Base-by-base conservation (phyloP, 2,329 filamentous ascomycete genomes). In the Tolypocladium amazonense region DNA sequence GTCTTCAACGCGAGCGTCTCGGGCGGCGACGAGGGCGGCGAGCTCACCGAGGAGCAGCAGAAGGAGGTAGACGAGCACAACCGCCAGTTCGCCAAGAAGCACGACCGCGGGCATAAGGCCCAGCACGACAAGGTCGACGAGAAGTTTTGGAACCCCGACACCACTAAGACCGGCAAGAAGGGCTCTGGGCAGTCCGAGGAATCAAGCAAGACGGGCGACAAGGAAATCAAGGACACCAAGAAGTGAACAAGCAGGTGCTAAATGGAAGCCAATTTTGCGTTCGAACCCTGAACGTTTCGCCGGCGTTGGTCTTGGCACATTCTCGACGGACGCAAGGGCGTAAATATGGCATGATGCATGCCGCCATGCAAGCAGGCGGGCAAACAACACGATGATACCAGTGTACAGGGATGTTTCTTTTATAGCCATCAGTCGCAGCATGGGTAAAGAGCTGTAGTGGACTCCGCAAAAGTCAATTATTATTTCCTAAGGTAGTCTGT, bases 11-110 rank as follows among this genome's bases (percentile, higher is more conserved):
- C 76, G 60, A 75, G 74, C 62, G 71, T 79, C 12, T 73, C 76
- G 0, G 75, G 73, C 3, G 66, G 68, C 45, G 63, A 63, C 4
- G 56, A 65, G 15, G 58, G 57, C 1, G 64, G 71, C 57, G 67
- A 71, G 8, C 65, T 83, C 62, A 79, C 72, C 27, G 71, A 79
- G 60, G 80, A 81, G 67, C 80, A 84, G 71, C 75, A 79, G 69
- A 73, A 72, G 52, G 82, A 86, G 70, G 83, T 86, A 20, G 77
- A 84, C 58, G 68, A 76, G 70, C 84, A 87, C 66, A 87, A 87
- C 61, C 63, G 62, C 63, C 81, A 86, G 0, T 86, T 86, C 68
- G 80, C 80, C 56, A 67, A 76, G 65, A 79, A 78, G 62, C 79
- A 85, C 65, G 83, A 81, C 60, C 74, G 70, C 15, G 75, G 77